These are phyloP conservation scores for Fusarium abutilonis DNA, from an alignment of 2,329 filamentous ascomycete species.

Conservation along the genomic window DNA sequence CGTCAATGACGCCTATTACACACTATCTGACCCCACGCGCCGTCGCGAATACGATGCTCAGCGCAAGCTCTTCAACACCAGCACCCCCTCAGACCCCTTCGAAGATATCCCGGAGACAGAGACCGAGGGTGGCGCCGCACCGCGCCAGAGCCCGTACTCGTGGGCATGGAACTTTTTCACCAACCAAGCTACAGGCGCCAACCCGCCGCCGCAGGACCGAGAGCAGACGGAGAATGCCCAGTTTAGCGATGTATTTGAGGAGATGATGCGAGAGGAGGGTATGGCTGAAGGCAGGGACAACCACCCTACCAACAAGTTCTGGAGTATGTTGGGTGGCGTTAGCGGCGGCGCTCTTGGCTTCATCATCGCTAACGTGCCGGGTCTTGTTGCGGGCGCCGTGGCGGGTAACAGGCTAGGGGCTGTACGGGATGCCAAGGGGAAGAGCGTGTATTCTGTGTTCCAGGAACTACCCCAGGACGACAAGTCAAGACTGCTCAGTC, in stretches of 20 bases:
- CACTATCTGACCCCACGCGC: slow-evolving; percentile 80
- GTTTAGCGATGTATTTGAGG: slow-evolving; percentile 87
- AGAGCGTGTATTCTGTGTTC: slow-evolving; percentile 94
- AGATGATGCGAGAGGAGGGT: slow-evolving; percentile 88
- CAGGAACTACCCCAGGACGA: slow-evolving; percentile 85
- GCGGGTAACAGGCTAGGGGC: slow-evolving; percentile 93
- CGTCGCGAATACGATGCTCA: slow-evolving; percentile 87
- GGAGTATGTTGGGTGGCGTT: slow-evolving; percentile 84
- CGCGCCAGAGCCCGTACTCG: slow-evolving; percentile 68
- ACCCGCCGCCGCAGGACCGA: slow-evolving; percentile 49
- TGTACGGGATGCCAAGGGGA: slow-evolving; percentile 87
- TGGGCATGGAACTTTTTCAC: slow-evolving; percentile 78
- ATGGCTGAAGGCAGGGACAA: slow-evolving; percentile 76
- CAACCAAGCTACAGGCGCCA: slow-evolving; percentile 42
- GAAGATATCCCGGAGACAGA: slow-evolving; percentile 49
- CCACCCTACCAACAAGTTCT: slow-evolving; percentile 77
- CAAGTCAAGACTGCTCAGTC: slow-evolving; percentile 80
- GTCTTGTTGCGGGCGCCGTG: slow-evolving; percentile 87
- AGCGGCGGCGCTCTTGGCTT: slow-evolving; percentile 93
- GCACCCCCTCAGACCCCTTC: slow-evolving; percentile 55
- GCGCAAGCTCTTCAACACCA: slow-evolving; percentile 48
- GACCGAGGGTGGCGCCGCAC: slow-evolving; percentile 52
- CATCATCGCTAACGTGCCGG: slow-evolving; percentile 92
- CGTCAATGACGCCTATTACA: slow-evolving; percentile 94
- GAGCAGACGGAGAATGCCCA: slow-evolving; percentile 76